Evolutionary conservation across 768 basidiomycete species (phyloP).

Genomic region (Boletus pseudopeckii): DNA sequence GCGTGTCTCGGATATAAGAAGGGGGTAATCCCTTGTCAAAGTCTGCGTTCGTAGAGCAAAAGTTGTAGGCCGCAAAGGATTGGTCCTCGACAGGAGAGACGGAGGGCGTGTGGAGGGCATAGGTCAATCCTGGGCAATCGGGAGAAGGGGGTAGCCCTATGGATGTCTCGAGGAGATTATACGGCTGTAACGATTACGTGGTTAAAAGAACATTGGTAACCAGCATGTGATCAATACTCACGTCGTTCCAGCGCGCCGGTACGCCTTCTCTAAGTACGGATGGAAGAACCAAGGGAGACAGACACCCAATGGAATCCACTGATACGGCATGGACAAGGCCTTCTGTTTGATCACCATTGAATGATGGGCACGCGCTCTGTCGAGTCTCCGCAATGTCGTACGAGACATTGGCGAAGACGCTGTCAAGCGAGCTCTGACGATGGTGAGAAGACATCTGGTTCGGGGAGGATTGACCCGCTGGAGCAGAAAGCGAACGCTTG

Average conservation of each 20-base stretch:
- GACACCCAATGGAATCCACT: conserved; percentile 23
- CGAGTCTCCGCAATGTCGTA: conserved; percentile 28
- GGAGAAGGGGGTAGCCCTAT: conserved; percentile 25
- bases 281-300: conserved; percentile 32
- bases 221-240: conserved; percentile 18
- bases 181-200: conserved; percentile 29
- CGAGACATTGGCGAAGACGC: conserved; percentile 30
- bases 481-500: conserved; percentile 61
- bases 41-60: conserved; percentile 8
- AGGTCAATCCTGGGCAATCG: conserved; percentile 23
- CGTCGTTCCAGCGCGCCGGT: conserved; percentile 34
- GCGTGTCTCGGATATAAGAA: conserved; percentile 13
- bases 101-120: conserved; percentile 24
- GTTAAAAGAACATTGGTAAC: conserved; percentile 11
- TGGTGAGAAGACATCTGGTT: conserved; percentile 11
- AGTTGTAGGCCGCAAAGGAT: conserved; percentile 21
- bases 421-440: conserved; percentile 26
- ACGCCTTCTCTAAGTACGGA: conserved; percentile 28
- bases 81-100: conserved; percentile 25
- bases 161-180: conserved; percentile 33
- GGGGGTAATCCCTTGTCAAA: conserved; percentile 10
- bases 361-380: conserved; percentile 9
- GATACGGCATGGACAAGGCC: conserved; percentile 21
- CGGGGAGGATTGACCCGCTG: conserved; percentile 32
- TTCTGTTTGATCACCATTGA: conserved; percentile 21